Percentiles rank a stretch among this genome's conserved stretches.
Evolutionary conservation across 257 asterid genomes (phyloP).

Genomic region (Cruciata laevipes): DNA sequence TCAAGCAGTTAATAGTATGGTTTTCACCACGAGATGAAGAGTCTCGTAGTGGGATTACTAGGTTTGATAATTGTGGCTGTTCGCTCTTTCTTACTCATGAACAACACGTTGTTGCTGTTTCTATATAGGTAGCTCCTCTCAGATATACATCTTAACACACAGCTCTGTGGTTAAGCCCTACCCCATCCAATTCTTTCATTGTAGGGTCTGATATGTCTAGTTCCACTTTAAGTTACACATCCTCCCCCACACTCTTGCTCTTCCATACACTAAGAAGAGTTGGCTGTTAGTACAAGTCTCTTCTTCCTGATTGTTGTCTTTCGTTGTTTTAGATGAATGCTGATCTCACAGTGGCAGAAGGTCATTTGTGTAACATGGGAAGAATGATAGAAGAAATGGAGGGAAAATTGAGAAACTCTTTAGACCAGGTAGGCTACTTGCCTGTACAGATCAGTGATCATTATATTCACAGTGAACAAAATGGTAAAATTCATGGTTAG

Average conservation of each 20-base stretch:
- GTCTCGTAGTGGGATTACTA: neutral
- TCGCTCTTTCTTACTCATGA: neutral
- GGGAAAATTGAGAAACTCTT: conserved; percentile 86
- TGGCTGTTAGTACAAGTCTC: neutral
- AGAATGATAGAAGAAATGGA: conserved; percentile 98
- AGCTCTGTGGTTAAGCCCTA: neutral
- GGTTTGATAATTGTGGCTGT: neutral
- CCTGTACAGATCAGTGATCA: neutral
- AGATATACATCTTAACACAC: neutral
- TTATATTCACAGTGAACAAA: neutral
- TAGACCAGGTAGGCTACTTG: conserved; percentile 64
- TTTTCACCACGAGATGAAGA: neutral
- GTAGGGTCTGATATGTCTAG: neutral
- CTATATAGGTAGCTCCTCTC: neutral
- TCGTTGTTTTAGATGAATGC: conserved; percentile 57
- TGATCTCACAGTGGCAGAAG: conserved; percentile 75
- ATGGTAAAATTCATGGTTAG: neutral
- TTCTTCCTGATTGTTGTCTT: conserved; percentile 7
- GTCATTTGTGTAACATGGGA: conserved; percentile 96
- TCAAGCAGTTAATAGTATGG: neutral
- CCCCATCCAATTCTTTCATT: neutral
- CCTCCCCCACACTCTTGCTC: neutral
- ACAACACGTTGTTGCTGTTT: neutral
- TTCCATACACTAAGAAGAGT: neutral
- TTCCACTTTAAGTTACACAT: neutral